Evolutionary conservation across 192 early-diverging fungal species (phyloP).

Genomic region (Backusella luteola): DNA sequence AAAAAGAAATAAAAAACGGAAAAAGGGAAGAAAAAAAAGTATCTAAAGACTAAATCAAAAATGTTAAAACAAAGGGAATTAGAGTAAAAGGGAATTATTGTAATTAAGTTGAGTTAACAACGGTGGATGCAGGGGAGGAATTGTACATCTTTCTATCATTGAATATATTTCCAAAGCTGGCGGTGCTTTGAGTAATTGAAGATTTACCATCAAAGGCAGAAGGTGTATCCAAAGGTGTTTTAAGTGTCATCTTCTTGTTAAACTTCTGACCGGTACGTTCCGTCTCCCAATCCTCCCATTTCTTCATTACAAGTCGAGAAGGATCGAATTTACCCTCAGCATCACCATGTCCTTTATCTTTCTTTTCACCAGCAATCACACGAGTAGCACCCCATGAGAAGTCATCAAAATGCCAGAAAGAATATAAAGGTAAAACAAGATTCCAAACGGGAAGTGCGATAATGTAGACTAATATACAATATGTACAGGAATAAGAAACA

Average conservation of each 20-base stretch:
- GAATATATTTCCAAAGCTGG: conserved; percentile 22
- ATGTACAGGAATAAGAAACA: conserved; percentile 15
- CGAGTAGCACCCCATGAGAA: conserved; percentile 86
- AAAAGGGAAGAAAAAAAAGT: not conserved
- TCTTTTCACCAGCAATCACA: conserved; percentile 68
- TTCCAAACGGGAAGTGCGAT: conserved; percentile 92
- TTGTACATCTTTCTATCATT: conserved; percentile 37
- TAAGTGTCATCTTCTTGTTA: conserved; percentile 22
- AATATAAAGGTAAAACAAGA: conserved; percentile 85
- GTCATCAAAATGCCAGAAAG: conserved; percentile 94
- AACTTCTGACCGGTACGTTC: conserved; percentile 49
- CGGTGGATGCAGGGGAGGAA: conserved; percentile 21
- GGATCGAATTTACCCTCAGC: conserved; percentile 77
- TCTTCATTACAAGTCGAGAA: conserved; percentile 52
- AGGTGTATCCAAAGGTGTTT: conserved; percentile 29
- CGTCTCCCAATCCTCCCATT: conserved; percentile 62
- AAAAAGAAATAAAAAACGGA: not conserved
- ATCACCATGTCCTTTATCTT: conserved; percentile 68
- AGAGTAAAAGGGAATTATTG: not conserved
- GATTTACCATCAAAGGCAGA: conserved; percentile 27
- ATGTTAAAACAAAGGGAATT: not conserved
- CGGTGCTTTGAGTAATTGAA: conserved; percentile 7
- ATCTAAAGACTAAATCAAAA: conserved; percentile 4
- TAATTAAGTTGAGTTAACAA: not conserved
- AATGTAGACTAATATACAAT: conserved; percentile 61